Conservation (phyloP, 2,329 filamentous ascomycete genomes). For the Aspergillus transmontanensis region DNA sequence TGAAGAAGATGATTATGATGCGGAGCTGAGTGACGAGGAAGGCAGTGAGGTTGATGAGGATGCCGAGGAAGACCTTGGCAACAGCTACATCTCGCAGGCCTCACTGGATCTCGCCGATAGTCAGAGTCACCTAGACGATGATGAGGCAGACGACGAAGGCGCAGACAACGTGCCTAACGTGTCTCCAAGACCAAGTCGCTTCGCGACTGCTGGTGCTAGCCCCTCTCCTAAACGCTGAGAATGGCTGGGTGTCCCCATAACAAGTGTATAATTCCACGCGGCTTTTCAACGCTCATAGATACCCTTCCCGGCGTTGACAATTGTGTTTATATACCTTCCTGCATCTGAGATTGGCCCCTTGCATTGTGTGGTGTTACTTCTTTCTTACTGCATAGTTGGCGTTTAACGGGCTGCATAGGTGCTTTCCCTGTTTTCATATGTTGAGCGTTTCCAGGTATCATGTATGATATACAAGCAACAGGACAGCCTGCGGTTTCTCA, state of each 20-base stretch:
- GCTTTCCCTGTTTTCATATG: background rate
- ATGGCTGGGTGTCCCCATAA: background rate
- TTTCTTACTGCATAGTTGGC: constrained; percentile 11
- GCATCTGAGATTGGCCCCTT: constrained; percentile 1
- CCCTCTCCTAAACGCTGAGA: constrained; percentile 6
- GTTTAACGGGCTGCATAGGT: constrained; percentile 6
- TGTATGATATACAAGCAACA: background rate
- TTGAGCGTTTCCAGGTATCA: background rate
- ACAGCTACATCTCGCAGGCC: constrained; percentile 39
- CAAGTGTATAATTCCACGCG: constrained; percentile 1
- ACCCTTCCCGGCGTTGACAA: constrained; percentile 6
- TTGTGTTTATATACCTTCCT: background rate
- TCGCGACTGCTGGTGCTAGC: constrained; percentile 1
- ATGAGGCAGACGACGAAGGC: constrained; percentile 27
- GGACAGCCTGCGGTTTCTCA: background rate
- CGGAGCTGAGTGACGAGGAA: constrained; percentile 54
- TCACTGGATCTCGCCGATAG: constrained; percentile 52
- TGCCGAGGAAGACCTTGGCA: constrained; percentile 51
- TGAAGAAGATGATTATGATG: constrained; percentile 47
- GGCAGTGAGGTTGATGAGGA: constrained; percentile 50
- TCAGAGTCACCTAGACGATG: constrained; percentile 28
- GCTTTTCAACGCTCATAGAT: constrained; percentile 6
- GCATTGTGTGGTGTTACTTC: background rate
- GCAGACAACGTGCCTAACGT: constrained; percentile 4
- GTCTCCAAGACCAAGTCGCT: background rate